Conservation (phyloP, 2,329 filamentous ascomycete genomes). For the Cladophialophora exuberans region DNA sequence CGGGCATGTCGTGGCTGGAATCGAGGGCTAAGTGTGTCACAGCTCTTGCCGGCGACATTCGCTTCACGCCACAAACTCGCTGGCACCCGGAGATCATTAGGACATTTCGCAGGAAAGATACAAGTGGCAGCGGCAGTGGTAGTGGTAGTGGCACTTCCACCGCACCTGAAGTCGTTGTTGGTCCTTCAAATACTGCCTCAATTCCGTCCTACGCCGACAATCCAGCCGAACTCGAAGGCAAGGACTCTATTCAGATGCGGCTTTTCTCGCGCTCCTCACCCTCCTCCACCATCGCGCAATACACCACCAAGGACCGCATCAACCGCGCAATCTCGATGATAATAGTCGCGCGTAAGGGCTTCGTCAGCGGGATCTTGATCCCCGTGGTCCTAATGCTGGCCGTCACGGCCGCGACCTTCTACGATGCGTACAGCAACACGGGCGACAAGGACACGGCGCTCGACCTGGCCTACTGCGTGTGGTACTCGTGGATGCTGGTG, state of each 20-base stretch:
- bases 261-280: background rate
- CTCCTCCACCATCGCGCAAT: too few species aligned
- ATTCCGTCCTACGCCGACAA: too few species aligned
- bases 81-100: too few species aligned
- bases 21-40: background rate
- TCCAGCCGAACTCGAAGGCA: too few species aligned
- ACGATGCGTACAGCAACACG: background rate
- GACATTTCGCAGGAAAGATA: too few species aligned
- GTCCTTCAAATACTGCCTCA: background rate
- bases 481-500: slow-evolving; percentile 2
- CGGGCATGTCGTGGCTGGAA: background rate
- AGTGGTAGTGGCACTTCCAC: too few species aligned
- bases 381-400: background rate
- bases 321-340: background rate
- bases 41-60: background rate
- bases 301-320: background rate
- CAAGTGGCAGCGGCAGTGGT: too few species aligned
- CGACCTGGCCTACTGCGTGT: background rate
- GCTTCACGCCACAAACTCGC: background rate
- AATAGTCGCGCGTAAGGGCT: background rate
- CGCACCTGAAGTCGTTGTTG: background rate
- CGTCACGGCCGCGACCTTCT: slow-evolving; percentile 2
- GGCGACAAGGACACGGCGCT: background rate
- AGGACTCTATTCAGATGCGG: background rate
- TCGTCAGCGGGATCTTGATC: slow-evolving; percentile 2